Evolutionary conservation across 1,284 basidiomycete genomes (phyloP), one percentile per base, ranked within the genome.

Genomic region (Meripilus lineatus): DNA sequence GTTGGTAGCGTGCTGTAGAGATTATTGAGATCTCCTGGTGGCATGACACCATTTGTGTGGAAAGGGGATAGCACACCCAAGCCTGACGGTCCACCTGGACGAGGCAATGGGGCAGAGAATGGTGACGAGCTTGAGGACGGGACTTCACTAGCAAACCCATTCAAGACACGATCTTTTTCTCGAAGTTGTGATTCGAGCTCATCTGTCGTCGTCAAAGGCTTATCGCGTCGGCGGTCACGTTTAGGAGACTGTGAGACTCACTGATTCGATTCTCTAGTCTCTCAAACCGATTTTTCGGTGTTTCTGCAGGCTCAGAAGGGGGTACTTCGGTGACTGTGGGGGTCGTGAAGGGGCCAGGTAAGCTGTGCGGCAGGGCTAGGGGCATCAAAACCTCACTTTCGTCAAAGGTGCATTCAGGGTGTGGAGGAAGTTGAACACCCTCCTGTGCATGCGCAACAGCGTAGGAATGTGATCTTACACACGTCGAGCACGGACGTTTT

Each of bases 341-440:
- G 30, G 28, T 40, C 20, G 25, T 28, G 40, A 4, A 20, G 17
- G 17, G 23, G 25, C 17, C 32, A 23, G 18, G n/a, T 11, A 7
- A 6, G 23, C 5, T 25, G 30, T 30, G 11, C 26, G 38, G 13
- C 3, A 20, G 25, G 10, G 24, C 22, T 33, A 5, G 23, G 42
- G 15, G 33, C 28, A 48, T 20, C 20, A 22, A 28, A 49, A 18
- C 13, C 25, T 23, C 50, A 77, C 80, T 63, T 52, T 84, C 82
- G 52, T 85, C 82, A 51, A 77, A 85, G 23, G 81, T 84, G 55
- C 82, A 86, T 44, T 81, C 77, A 15, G 79, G 81, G 38, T 67
- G 65, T 1, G 69, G 57, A 2, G 79, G 74, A 38, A 81, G 55
- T 32, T 67, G 65, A 2, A 69, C 64, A 18, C 75, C 78, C 17